Evolutionary conservation across 2,329 filamentous ascomycete genomes (phyloP).

Genomic region (Parastagonospora avenae): DNA sequence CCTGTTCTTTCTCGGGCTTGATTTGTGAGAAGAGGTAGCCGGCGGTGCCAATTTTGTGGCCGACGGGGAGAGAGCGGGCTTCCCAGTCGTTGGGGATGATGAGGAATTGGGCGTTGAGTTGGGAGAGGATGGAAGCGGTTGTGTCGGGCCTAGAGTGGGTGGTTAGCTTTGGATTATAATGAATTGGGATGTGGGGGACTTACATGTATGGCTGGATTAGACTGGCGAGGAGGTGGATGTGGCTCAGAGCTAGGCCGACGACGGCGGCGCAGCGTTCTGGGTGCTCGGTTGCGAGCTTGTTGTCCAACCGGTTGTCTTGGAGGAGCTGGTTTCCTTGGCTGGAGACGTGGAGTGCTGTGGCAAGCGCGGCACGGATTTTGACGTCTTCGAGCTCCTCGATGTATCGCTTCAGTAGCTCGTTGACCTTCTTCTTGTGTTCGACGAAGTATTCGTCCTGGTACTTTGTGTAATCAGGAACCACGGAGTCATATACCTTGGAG

Average conservation of each 20-base stretch:
- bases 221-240: slow-evolving; percentile 79
- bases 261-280: slow-evolving; percentile 65
- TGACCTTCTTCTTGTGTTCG: slow-evolving; percentile 64
- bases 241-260: slow-evolving; percentile 80
- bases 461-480: slow-evolving; percentile 70
- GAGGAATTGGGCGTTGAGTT: slow-evolving; percentile 66
- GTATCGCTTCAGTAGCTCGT: slow-evolving; percentile 70
- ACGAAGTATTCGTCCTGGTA: slow-evolving; percentile 51
- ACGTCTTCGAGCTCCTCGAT: slow-evolving; percentile 71
- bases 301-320: slow-evolving; percentile 65
- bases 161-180: slow-evolving; percentile 9
- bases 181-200: slow-evolving; percentile 6
- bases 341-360: slow-evolving; percentile 70
- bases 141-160: slow-evolving; percentile 35
- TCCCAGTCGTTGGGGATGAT: slow-evolving; percentile 62
- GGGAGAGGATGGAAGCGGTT: slow-evolving; percentile 72
- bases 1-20: slow-evolving; percentile 77
- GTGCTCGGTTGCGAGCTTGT: slow-evolving; percentile 63
- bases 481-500: slow-evolving; percentile 70
- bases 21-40: slow-evolving; percentile 84
- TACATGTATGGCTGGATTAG: slow-evolving; percentile 81
- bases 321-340: slow-evolving; percentile 63
- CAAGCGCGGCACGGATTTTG: slow-evolving; percentile 70
- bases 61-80: slow-evolving; percentile 55
- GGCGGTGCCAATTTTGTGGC: slow-evolving; percentile 81